Conservation (phyloP, 2,329 filamentous ascomycete species). For the Stachybotrys chlorohalonatus region DNA sequence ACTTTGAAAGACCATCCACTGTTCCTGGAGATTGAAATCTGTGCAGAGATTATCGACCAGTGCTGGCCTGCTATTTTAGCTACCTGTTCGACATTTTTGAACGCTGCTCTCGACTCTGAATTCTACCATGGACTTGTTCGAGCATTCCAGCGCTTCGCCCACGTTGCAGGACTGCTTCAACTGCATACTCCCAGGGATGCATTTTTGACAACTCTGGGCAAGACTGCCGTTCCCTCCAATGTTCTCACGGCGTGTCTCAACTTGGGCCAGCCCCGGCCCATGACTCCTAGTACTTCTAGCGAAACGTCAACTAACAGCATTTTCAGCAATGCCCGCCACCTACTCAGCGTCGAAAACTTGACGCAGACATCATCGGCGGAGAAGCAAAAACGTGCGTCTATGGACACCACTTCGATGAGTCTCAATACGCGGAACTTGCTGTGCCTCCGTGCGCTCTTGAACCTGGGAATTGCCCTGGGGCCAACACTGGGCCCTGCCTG, state of each 20-base stretch:
- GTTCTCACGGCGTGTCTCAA: conserved; percentile 53
- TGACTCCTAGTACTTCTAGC: conserved; percentile 32
- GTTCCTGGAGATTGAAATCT: conserved; percentile 61
- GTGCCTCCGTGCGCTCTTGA: conserved; percentile 84
- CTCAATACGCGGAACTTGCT: conserved; percentile 84
- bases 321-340: conserved; percentile 60
- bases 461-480: conserved; percentile 87
- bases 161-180: conserved; percentile 83
- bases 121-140: conserved; percentile 90
- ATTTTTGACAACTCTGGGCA: conserved; percentile 86
- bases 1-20: conserved; percentile 64
- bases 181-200: conserved; percentile 84
- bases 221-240: conserved; percentile 84
- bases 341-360: conserved; percentile 66
- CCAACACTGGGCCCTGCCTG: conserved; percentile 79
- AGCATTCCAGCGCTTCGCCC: conserved; percentile 89
- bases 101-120: conserved; percentile 82
- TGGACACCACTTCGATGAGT: conserved; percentile 44
- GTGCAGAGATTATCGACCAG: conserved; percentile 74
- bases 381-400: conserved; percentile 47
- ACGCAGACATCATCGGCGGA: conserved; percentile 50
- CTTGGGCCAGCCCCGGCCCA: conserved; percentile 32
- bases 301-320: conserved; percentile 45
- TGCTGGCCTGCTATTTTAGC: conserved; percentile 96
- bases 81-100: conserved; percentile 90